Conservation (phyloP, 2,329 filamentous ascomycete genomes). For the Neodidymelliopsis sp. region DNA sequence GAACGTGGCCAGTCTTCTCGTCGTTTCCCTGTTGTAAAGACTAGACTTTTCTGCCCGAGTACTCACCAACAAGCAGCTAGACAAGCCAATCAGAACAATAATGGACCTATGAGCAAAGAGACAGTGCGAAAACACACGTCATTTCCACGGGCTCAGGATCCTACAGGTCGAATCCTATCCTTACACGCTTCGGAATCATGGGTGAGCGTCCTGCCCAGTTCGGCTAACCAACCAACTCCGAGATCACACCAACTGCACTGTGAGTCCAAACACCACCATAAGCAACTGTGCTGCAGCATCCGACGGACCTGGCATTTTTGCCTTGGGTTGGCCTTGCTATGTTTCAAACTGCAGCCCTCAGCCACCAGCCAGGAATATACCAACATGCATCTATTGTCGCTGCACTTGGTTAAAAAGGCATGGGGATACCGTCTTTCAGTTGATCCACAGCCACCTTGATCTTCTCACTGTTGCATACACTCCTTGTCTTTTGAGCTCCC, state of each 20-base stretch:
- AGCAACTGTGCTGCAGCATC: conserved; percentile 11
- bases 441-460: not conserved
- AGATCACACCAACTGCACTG: conserved; percentile 3
- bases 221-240: conserved; percentile 17
- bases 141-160: not conserved
- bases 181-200: not conserved
- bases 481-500: conserved; percentile 2
- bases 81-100: not conserved
- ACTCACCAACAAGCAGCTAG: not conserved
- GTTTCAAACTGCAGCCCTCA: not conserved
- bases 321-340: conserved; percentile 2
- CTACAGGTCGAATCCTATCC: not conserved
- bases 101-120: too few species aligned
- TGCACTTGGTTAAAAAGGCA: not conserved
- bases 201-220: not conserved
- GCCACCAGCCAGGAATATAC: not conserved
- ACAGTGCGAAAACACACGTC: too few species aligned
- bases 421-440: not conserved
- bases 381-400: not conserved
- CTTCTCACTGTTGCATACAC: not conserved
- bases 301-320: conserved; percentile 10
- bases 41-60: not conserved
- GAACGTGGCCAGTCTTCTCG: too few species aligned
- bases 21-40: too few species aligned
- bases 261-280: conserved; percentile 12